These are phyloP conservation scores for Rhodotorula diobovata DNA, from an alignment of 768 basidiomycete genomes.

Conservation along the genomic window DNA sequence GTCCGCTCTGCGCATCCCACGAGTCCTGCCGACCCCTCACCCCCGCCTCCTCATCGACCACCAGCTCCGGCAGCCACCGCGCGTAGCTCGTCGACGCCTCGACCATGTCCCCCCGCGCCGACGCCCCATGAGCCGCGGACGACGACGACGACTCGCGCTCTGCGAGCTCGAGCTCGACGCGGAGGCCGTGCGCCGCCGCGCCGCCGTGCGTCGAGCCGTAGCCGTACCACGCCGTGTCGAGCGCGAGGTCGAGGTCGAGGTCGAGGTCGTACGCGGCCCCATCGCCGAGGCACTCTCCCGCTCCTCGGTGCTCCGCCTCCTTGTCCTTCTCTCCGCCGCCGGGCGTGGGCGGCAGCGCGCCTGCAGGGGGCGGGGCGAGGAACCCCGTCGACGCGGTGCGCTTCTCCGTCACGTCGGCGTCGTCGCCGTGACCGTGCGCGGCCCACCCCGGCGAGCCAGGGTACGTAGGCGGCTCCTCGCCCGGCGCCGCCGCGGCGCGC, in stretches of 20 bases:
- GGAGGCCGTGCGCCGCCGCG: not conserved
- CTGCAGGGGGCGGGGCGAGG: not conserved
- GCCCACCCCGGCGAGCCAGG: not conserved
- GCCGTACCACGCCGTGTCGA: not conserved
- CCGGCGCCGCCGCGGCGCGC: no score
- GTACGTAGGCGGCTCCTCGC: constrained; percentile 12
- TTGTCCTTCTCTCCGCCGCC: no score
- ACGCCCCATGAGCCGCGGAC: no score
- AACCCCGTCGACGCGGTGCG: not conserved
- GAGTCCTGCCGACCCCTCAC: not conserved
- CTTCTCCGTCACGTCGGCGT: not conserved
- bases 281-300: no score
- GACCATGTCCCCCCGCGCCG: not conserved
- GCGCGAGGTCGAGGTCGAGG: not conserved
- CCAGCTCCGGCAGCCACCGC: no score
- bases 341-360: no score
- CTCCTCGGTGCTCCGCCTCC: no score
- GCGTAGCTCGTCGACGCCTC: not conserved
- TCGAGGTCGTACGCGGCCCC: not conserved
- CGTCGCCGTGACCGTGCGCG: no score
- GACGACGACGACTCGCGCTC: no score
- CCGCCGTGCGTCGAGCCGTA: not conserved
- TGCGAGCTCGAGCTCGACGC: not conserved
- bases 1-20: not conserved
- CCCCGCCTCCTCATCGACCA: not conserved